Evolutionary conservation across 176 grass and related monocot species (phyloP), one percentile per base, ranked within the genome.

Genomic region (Pontederia crassipes): DNA sequence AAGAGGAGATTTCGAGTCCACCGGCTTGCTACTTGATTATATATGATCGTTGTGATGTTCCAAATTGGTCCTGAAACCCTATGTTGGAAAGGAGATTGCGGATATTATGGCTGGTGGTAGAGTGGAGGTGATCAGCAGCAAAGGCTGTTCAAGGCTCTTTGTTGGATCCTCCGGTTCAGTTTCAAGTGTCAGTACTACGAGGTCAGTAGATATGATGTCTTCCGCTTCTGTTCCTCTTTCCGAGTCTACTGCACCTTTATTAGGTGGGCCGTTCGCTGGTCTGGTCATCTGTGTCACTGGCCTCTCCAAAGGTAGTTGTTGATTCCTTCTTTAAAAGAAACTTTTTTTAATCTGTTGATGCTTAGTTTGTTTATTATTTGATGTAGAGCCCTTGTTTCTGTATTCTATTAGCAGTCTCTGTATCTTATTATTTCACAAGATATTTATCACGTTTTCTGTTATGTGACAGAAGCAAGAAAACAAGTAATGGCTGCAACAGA

Each of bases 401-500:
- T 40, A 7, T 40, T 40, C 4, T 40, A 40, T 7, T 40, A 40
- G 32, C 32, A 40, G 32, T 7, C 32, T 66, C 12, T 11, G 1
- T 29, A 52, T 15, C 2, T 51, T 52, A 3, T 12, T 29, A 14
- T 29, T 51, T 40, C 32, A 40, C 32, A 40, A 40, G 1, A 63
- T 24, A 40, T 18, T 58, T 17, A 14, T 26, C 40, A 12, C 51
- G 14, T 52, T 26, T 49, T 61, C 26, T 48, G 61, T 76, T 60
- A 13, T 15, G 46, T 74, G 62, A 74, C 84, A 98, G 94, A 92
- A 77, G 81, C 94, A 17, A 89, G 94, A 77, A 68, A 68, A 54
- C 84, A 98, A 84, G 94, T 98, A 55, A 98, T 83, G 85, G 85
- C 86, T 51, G 94, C 94, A 10, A 83, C 88, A 14, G 81, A 93